A percentile compares a stretch with the other conserved stretches of the same genome.
phyloP scores from a whole-genome alignment of 305 asterid species.

The Fraxinus sp. region DNA sequence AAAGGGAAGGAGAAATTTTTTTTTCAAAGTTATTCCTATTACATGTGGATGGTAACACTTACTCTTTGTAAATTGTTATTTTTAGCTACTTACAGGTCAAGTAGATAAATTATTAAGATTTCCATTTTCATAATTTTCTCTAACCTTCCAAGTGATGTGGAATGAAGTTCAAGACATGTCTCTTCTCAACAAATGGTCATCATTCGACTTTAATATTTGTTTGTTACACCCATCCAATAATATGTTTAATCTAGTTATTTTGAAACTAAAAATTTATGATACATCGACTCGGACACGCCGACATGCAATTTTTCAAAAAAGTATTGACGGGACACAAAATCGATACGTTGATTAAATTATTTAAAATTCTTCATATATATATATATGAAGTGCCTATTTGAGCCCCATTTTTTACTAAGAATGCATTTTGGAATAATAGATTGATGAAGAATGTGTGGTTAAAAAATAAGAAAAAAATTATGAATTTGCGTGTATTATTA shows the following conservation, averaged over 20 bases:
- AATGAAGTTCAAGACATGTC: neutral
- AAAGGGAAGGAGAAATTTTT: neutral
- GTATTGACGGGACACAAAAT: too few species aligned
- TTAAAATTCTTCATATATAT: too few species aligned
- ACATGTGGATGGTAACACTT: neutral
- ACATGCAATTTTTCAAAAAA: too few species aligned
- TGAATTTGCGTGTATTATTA: too few species aligned
- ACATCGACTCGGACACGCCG: too few species aligned
- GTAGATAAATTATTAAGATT: neutral
- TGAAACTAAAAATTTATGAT: too few species aligned
- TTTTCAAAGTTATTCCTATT: neutral
- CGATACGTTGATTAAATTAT: too few species aligned
- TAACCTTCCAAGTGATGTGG: neutral
- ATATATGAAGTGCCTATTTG: too few species aligned
- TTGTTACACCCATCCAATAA: neutral
- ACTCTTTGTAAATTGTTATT: neutral
- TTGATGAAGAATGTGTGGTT: too few species aligned
- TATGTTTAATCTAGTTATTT: neutral
- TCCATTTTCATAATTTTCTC: neutral
- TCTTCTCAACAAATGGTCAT: neutral
- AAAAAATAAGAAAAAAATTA: too few species aligned
- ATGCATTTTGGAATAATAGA: too few species aligned
- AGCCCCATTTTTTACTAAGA: too few species aligned
- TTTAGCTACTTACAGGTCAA: neutral
- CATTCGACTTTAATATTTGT: neutral